phyloP scores from a whole-genome alignment of 768 basidiomycete species.

The Mycena vulgaris region DNA sequence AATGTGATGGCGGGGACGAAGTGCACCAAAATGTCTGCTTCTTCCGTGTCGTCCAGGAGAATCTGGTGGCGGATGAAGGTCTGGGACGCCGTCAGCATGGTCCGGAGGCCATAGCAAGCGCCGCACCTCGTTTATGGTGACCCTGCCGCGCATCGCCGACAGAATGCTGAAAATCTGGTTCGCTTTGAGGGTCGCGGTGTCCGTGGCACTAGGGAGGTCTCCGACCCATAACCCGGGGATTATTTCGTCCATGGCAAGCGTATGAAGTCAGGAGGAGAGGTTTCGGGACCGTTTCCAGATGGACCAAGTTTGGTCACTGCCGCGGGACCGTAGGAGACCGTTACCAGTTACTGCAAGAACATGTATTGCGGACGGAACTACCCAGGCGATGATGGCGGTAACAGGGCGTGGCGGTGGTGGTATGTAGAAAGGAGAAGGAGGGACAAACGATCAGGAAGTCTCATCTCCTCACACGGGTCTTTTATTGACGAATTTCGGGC shows the following conservation, averaged over 20 bases:
- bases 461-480: no score
- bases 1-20: conserved; percentile 86
- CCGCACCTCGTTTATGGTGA: conserved; percentile 76
- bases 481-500: no score
- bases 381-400: neutral
- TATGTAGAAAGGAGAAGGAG: no score
- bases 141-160: conserved; percentile 78
- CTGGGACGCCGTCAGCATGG: conserved; percentile 54
- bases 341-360: conserved; percentile 6
- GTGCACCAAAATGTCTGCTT: conserved; percentile 85
- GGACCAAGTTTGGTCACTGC: neutral
- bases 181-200: conserved; percentile 72
- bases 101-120: neutral
- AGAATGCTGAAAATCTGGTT: conserved; percentile 85
- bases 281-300: conserved; percentile 9
- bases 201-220: conserved; percentile 78
- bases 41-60: conserved; percentile 80
- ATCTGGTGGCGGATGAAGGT: conserved; percentile 87
- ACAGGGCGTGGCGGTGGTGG: no score
- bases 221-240: conserved; percentile 90
- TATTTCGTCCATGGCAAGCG: conserved; percentile 78
- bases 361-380: neutral
- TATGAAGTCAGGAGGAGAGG: neutral
- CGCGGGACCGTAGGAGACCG: conserved; percentile 11
- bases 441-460: no score